Percentiles rank a stretch among this genome's conserved stretches.
Conservation (phyloP, 345 rosid genomes). For the Syzygium aqueum region DNA sequence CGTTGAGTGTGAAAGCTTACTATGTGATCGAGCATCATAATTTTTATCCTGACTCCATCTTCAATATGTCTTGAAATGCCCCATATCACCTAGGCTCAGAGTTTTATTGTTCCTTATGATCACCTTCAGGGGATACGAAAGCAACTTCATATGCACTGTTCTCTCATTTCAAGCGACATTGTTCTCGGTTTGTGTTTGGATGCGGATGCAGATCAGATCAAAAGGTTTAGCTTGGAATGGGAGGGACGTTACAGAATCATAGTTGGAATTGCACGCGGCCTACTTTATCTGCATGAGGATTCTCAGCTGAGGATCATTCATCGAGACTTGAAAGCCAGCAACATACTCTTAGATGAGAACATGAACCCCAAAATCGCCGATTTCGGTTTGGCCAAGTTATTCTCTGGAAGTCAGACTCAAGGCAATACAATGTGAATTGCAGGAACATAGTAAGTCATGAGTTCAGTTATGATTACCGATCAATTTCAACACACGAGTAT, state of each 20-base stretch:
- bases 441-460: slow-evolving; percentile 24
- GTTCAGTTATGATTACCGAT: neutral
- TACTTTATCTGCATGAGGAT: slow-evolving; percentile 17
- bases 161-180: neutral
- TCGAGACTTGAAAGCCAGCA: slow-evolving; percentile 18
- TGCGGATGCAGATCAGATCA: slow-evolving; percentile 1
- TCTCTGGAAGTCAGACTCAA: slow-evolving; percentile 15
- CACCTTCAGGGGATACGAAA: neutral
- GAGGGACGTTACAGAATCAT: slow-evolving; percentile 12
- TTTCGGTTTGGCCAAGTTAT: slow-evolving; percentile 23
- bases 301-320: slow-evolving; percentile 18
- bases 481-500: neutral
- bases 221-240: slow-evolving; percentile 6
- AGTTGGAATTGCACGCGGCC: slow-evolving; percentile 11
- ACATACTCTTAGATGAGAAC: slow-evolving; percentile 12
- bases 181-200: neutral
- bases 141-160: neutral
- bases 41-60: neutral
- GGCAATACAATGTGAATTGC: slow-evolving; percentile 14
- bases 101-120: neutral
- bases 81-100: neutral
- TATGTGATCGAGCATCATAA: neutral
- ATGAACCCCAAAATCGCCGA: slow-evolving; percentile 24
- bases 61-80: neutral
- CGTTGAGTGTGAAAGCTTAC: neutral